Base-by-base conservation (phyloP, 495 filamentous ascomycete genomes). In the Daldinia concentrica region DNA sequence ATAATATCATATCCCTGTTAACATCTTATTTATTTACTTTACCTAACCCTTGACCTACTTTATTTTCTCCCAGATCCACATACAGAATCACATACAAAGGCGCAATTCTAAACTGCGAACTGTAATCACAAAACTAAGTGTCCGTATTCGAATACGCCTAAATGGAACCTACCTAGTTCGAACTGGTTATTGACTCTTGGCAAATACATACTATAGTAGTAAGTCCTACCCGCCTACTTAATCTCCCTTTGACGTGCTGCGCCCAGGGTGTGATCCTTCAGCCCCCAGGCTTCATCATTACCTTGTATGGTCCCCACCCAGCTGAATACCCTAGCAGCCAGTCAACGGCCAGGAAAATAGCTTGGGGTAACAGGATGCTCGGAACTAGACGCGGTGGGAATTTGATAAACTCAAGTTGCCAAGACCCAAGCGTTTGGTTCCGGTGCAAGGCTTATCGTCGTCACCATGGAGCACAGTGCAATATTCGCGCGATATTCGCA, bases 311-410 rank as follows among this genome's bases (percentile, higher is more conserved):
- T 51, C 11, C 11, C 65, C 65, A 68, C 65, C 51, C 26, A 68
- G 65, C 65, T 68, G 65, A 68, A 62, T 39, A 62, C 22, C 65
- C 65, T n/a, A 17, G 50, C 58, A 56, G 37, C 57, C 56, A 45
- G 41, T 50, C 22, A 50, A 37, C 22, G 29, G 19, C 29, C 9
- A 39, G 9, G 37, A 58, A 24, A 41, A 12, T 29, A 64, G 63
- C 41, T 14, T 34, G 43, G 30, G 63, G 54, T 66, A 30, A 37
- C 36, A 36, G 19, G 32, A n/a, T 51, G 9, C 1, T 17, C 15
- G 4, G 3, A 5, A 22, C 34, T 37, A 37, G 12, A 37, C 34
- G 2, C n/a, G 9, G 39, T 5, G 15, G 39, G 19, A 24, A 48
- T 48, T 48, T 48, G 19, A 48, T 48, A 48, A 24, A 24, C 19